Base-by-base conservation (phyloP, 306 rosid genomes). In the Sicyos edulis region DNA sequence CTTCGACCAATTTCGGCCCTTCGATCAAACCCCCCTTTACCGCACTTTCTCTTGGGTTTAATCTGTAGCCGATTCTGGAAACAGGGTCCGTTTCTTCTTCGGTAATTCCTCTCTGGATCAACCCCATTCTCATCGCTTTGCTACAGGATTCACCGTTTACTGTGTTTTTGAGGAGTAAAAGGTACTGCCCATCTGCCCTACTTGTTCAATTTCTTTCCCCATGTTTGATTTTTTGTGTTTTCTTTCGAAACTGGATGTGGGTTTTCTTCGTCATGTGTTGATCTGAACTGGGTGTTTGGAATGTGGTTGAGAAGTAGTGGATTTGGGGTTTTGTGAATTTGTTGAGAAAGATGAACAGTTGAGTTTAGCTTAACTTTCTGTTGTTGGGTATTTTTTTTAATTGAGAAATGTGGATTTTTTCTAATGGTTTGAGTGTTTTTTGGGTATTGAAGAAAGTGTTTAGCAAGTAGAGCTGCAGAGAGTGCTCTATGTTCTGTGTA, bases 61-160 rank as follows among this genome's bases (percentile, higher is more conserved):
- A 55, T 62, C 69, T 37, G 69, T 34, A 42, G 70, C n/a, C 10
- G 11, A 64, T 17, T 51, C 70, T 64, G 52, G 17, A 64, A 19
- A 64, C n/a, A 8, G 70, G n/a, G 29, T 16, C 70, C 1, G 52
- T 64, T 40, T 67, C 72, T 67, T 67, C 55, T 66, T 66, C 20
- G 54, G 17, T 45, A 66, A 66, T 66, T 66, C 22, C 19, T 16
- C 50, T 17, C 8, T 4, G 4, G 50, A 62, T 37, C 69, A 62
- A 61, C 49, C 68, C 68, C 47, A 32, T 10, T 7, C 29, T 16
- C 52, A 40, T 19, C 54, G 54, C n/a, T 64, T 42, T 9, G 2
- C 32, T 42, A 64, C 52, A 63, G 70, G 70, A 44, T 65, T 66
- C 71, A 66, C 54, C 20, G 16, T 66, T 66, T 32, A 21, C 71